phyloP scores from a whole-genome alignment of 192 early-diverging fungal genomes.

The Phycomyces nitens region DNA sequence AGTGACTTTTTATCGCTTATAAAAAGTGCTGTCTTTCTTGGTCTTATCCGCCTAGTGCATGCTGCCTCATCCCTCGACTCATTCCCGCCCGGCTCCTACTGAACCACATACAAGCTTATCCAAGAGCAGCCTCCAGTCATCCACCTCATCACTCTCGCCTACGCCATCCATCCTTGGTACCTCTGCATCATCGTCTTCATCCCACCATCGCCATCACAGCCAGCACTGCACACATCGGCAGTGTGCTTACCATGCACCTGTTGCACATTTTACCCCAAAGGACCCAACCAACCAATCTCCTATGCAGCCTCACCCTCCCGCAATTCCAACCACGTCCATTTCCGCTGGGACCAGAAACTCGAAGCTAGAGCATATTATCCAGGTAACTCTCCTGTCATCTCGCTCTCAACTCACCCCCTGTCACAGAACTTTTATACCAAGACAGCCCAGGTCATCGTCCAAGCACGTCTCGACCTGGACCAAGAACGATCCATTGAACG shows the following conservation, averaged over 20 bases:
- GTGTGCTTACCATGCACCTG: slow-evolving; percentile 9
- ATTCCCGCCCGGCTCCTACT: not conserved
- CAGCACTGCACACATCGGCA: slow-evolving; percentile 1
- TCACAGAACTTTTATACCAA: slow-evolving; percentile 73
- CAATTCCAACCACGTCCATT: not conserved
- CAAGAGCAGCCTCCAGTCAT: slow-evolving; percentile 1
- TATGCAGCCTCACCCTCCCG: not conserved
- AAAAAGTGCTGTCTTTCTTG: not conserved
- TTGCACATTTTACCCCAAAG: not conserved
- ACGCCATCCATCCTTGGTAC: slow-evolving; percentile 11
- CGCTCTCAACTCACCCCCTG: not conserved
- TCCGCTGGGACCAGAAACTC: slow-evolving; percentile 36
- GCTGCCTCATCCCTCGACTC: not conserved
- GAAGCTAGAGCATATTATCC: slow-evolving; percentile 56
- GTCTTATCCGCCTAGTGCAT: not conserved
- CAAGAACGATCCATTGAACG: slow-evolving; percentile 12
- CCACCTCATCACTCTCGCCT: slow-evolving; percentile 11
- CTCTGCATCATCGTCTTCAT: slow-evolving; percentile 4
- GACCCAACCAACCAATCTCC: not conserved
- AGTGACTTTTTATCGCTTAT: not conserved
- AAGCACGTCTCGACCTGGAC: slow-evolving; percentile 49
- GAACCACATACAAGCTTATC: slow-evolving; percentile 5
- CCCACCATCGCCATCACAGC: not conserved
- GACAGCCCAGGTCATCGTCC: slow-evolving; percentile 68
- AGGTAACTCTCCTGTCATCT: slow-evolving; percentile 30